Base-by-base conservation (phyloP, 192 early-diverging fungal species). In the Backusella parvicylindrica region DNA sequence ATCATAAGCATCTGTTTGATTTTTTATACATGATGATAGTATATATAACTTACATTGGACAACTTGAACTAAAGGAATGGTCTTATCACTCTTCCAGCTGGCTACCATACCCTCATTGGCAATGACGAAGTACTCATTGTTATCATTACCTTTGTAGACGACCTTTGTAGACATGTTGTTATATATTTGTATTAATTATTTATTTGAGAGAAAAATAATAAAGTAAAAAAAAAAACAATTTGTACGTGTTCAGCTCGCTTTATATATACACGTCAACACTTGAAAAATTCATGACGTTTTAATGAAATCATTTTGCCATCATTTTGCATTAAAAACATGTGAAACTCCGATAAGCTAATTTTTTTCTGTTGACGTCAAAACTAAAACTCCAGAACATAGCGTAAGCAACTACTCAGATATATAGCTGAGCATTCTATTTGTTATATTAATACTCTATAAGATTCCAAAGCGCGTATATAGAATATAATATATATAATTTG, bases 11-110 rank as follows among this genome's bases (percentile, higher is more conserved):
- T n/a, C 21, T 40, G 8, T 5, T 16, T 21, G 28, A 4, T 12
- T 56, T 26, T 23, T 16, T 50, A 50, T 30, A 49, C 1, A 38
- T 13, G 21, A 9, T 41, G n/a, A 41, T 16, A 15, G 2, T 70
- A 28, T 33, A 28, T 63, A 16, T 37, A 28, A 71, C 71, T 74
- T 64, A 79, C 78, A 72, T 68, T 75, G 68, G 15, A 78, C 80
- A 18, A 84, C 83, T 8, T 81, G 60, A 11, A 81, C 69, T 26
- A 84, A 49, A 13, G 83, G 83, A 50, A 81, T 76, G 5, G 76
- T 64, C 63, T 75, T 71, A 43, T 84, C 83, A 5, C 69, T 53
- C 38, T 73, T 75, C 80, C 80, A 84, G 63, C 81, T 78, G 3
- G 35, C 13, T 6, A 75, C 74, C 74, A 75, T 76, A 9, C 33